phyloP scores from a whole-genome alignment of 2,329 filamentous ascomycete genomes.

The Myotisia sp. region DNA sequence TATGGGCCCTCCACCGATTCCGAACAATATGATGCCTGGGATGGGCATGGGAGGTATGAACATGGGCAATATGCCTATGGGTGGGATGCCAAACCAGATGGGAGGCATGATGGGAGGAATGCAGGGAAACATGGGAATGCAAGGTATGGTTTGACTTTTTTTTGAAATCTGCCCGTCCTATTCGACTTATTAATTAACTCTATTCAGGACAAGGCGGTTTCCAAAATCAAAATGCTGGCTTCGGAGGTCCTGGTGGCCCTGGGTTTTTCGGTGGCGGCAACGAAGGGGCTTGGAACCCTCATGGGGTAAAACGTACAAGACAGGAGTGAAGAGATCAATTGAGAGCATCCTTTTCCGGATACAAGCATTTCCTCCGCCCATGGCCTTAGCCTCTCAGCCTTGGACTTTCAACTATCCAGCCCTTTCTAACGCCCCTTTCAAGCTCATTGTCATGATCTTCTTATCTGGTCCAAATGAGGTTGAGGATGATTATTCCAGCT shows the following conservation, averaged over 20 bases:
- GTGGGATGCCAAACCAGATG: conserved; percentile 40
- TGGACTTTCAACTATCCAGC: too few relatives aligned
- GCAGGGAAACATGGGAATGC: conserved; percentile 35
- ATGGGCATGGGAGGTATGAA: conserved; percentile 37
- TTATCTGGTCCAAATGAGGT: too few relatives aligned
- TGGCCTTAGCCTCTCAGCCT: too few relatives aligned
- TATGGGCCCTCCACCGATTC: conserved; percentile 45
- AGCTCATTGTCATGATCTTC: too few relatives aligned
- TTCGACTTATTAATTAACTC: conserved; percentile 8
- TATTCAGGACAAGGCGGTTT: conserved; percentile 39
- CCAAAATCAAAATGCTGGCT: conserved; percentile 53
- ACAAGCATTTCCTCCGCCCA: too few relatives aligned
- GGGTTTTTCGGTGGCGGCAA: conserved; percentile 51
- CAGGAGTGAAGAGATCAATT: conserved; percentile 41
- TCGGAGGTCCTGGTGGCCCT: too few relatives aligned
- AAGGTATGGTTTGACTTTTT: conserved; percentile 31
- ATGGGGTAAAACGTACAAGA: conserved; percentile 64
- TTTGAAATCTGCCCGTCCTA: background rate
- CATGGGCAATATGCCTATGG: conserved; percentile 41
- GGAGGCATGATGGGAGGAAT: conserved; percentile 43
- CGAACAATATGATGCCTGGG: conserved; percentile 19
- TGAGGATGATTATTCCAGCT: too few relatives aligned
- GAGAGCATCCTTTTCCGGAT: too few relatives aligned
- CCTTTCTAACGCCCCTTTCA: too few relatives aligned
- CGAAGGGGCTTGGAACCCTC: conserved; percentile 59